Conservation (phyloP, 169 alveolate species). For the Plasmodium gallinaceum region DNA sequence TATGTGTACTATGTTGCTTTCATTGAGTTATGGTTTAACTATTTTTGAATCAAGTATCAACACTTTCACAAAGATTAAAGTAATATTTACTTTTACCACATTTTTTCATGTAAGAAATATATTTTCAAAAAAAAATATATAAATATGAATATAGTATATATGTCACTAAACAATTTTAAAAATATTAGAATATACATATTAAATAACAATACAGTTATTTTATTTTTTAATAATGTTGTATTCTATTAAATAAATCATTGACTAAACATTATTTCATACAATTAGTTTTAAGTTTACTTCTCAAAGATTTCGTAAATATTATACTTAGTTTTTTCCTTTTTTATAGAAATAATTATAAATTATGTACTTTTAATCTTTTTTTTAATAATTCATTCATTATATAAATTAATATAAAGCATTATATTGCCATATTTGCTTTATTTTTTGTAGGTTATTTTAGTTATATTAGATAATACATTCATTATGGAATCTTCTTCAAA, state of each 20-base stretch:
- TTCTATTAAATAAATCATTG: too few species aligned
- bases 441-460: constrained; percentile 35
- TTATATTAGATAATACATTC: constrained; percentile 51
- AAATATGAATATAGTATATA: not conserved
- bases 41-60: constrained; percentile 44
- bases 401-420: too few species aligned
- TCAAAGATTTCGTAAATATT: not conserved
- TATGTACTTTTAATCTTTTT: not conserved
- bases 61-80: constrained; percentile 29
- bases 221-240: too few species aligned
- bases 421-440: not conserved
- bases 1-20: constrained; percentile 75
- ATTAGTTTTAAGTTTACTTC: not conserved
- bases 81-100: constrained; percentile 46
- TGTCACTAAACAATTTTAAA: not conserved
- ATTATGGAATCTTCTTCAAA: constrained; percentile 63
- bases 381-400: not conserved
- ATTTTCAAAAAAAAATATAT: too few species aligned
- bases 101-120: constrained; percentile 53
- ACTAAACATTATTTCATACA: too few species aligned
- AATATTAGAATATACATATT: not conserved
- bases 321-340: not conserved
- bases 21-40: constrained; percentile 59
- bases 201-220: not conserved
- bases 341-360: not conserved